Conservation (phyloP, 139 green algal species). For the Volvox africanus region DNA sequence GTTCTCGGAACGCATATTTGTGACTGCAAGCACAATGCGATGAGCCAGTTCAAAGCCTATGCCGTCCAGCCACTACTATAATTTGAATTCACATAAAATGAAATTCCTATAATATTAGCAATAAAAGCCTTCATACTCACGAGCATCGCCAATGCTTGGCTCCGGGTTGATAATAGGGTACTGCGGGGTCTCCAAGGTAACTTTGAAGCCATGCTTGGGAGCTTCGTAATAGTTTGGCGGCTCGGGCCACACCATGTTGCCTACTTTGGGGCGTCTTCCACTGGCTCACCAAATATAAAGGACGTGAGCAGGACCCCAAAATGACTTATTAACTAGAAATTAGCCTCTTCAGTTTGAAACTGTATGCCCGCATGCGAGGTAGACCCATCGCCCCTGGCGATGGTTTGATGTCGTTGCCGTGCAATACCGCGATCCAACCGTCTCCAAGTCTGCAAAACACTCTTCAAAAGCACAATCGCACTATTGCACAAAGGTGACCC, state of each 20-base stretch:
- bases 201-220: constrained; percentile 56
- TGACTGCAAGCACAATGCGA: constrained; percentile 46
- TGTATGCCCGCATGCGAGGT: too few relatives aligned
- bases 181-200: constrained; percentile 55
- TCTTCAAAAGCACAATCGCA: too few relatives aligned
- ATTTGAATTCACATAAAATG: too few relatives aligned
- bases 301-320: neutral
- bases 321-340: neutral
- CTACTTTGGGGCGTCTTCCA: neutral
- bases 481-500: too few relatives aligned
- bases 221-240: constrained; percentile 63
- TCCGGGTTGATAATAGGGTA: constrained; percentile 62
- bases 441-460: too few relatives aligned
- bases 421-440: too few relatives aligned
- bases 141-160: constrained; percentile 51
- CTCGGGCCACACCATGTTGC: constrained; percentile 55
- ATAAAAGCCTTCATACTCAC: constrained; percentile 29
- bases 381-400: too few relatives aligned
- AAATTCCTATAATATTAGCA: too few relatives aligned
- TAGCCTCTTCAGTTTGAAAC: too few relatives aligned
- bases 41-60: too few relatives aligned
- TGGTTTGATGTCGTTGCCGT: too few relatives aligned
- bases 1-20: constrained; percentile 55
- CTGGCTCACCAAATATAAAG: neutral
- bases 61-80: too few relatives aligned